Percentiles rank a stretch among this genome's conserved stretches.
Conservation (phyloP, 805 yeast genomes). For the Wickerhamiella sergipiensis region DNA sequence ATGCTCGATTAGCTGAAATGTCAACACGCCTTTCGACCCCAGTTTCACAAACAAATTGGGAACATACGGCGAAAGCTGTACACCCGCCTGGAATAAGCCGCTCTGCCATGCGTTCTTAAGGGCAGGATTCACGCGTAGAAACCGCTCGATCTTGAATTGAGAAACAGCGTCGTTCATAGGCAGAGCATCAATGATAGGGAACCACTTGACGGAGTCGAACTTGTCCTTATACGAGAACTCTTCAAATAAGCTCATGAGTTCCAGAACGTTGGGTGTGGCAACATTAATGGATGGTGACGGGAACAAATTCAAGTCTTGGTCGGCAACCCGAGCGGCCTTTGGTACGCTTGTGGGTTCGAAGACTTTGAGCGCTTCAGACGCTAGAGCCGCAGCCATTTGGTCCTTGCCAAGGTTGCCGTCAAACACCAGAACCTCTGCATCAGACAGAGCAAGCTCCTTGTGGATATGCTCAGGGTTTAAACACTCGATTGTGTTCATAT, state of each 20-base stretch:
- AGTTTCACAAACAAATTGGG: conserved; percentile 55
- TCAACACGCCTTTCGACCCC: conserved; percentile 50
- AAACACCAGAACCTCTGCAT: conserved; percentile 40
- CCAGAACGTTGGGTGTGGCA: conserved; percentile 57
- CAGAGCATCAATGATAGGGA: conserved; percentile 51
- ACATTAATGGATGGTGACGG: conserved; percentile 35
- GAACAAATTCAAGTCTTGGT: conserved; percentile 28
- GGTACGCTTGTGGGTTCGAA: conserved; percentile 69
- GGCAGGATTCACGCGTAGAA: conserved; percentile 17
- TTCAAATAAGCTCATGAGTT: conserved; percentile 41
- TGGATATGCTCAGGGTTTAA: conserved; percentile 32
- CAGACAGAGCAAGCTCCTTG: conserved; percentile 27
- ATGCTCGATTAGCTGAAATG: conserved; percentile 26
- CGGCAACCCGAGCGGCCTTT: conserved; percentile 41
- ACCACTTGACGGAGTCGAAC: conserved; percentile 56
- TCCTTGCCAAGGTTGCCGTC: conserved; percentile 54
- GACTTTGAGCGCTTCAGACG: conserved; percentile 21
- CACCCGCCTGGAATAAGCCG: conserved; percentile 46
- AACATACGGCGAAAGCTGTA: conserved; percentile 60
- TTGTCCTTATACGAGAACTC: conserved; percentile 32
- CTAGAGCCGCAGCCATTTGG: conserved; percentile 29
- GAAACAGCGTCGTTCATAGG: conserved; percentile 28
- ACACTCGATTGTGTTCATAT: conserved; percentile 58
- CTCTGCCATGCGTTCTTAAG: conserved; percentile 21
- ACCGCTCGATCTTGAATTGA: conserved; percentile 16